Evolutionary conservation across 2,329 filamentous ascomycete species (phyloP).

Genomic region (Onygenales sp.): DNA sequence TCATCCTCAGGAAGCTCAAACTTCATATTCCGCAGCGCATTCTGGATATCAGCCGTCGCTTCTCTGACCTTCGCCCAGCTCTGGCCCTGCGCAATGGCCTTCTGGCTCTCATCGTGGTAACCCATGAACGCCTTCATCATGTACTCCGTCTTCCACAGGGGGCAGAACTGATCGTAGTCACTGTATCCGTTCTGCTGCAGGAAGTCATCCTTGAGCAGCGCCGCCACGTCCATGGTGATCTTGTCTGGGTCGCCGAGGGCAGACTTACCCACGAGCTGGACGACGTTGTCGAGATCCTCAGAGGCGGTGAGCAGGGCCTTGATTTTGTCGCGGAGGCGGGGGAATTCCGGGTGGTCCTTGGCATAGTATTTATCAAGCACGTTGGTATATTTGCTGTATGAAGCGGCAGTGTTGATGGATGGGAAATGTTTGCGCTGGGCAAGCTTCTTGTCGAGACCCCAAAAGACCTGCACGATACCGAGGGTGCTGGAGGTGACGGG

Average conservation of each 20-base stretch:
- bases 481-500: slow-evolving; percentile 90
- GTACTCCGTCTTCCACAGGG: slow-evolving; percentile 99
- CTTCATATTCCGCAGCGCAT: slow-evolving; percentile 81
- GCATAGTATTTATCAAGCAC: slow-evolving; percentile 89
- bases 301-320: slow-evolving; percentile 89
- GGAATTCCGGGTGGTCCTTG: slow-evolving; percentile 89
- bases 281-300: slow-evolving; percentile 95
- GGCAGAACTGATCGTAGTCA: slow-evolving; percentile 98
- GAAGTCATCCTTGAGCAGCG: slow-evolving; percentile 95
- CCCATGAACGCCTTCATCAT: slow-evolving; percentile 99
- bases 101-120: slow-evolving; percentile 95
- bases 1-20: slow-evolving; percentile 87
- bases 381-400: slow-evolving; percentile 92
- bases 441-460: slow-evolving; percentile 99
- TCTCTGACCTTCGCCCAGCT: slow-evolving; percentile 90
- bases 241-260: slow-evolving; percentile 94
- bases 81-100: slow-evolving; percentile 83
- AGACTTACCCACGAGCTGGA: slow-evolving; percentile 96
- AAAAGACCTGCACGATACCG: slow-evolving; percentile 98
- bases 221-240: slow-evolving; percentile 90
- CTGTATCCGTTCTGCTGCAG: slow-evolving; percentile 98
- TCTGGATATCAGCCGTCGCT: slow-evolving; percentile 77
- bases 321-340: slow-evolving; percentile 82
- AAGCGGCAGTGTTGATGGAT: slow-evolving; percentile 88
- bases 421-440: slow-evolving; percentile 99